Evolutionary conservation across 441 rosid genomes (phyloP).

Genomic region (Dalechampia spathulata): DNA sequence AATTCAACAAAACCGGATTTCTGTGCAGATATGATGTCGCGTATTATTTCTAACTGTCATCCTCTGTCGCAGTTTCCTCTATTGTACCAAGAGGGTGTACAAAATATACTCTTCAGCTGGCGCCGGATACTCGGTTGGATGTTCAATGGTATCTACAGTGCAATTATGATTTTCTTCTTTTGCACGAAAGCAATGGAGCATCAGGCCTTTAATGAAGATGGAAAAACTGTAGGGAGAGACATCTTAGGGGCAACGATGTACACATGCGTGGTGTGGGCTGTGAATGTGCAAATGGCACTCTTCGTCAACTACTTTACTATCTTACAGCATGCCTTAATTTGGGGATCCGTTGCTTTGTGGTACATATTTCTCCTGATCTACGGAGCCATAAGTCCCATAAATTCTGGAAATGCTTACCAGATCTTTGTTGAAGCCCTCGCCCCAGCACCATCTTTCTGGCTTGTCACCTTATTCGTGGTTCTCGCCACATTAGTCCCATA

Average conservation of each 20-base stretch:
- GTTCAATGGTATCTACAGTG: slow-evolving; percentile 53
- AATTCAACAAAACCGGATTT: not conserved
- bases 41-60: slow-evolving; percentile 4
- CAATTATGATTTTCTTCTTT: slow-evolving; percentile 66
- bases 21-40: too few relatives aligned
- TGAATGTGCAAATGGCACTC: slow-evolving; percentile 82
- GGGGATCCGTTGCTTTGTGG: slow-evolving; percentile 71
- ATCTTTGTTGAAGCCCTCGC: slow-evolving; percentile 79
- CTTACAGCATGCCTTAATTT: slow-evolving; percentile 64
- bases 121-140: slow-evolving; percentile 65
- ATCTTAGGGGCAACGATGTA: slow-evolving; percentile 79
- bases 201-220: slow-evolving; percentile 65
- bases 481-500: slow-evolving; percentile 59
- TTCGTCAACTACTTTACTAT: slow-evolving; percentile 72
- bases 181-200: slow-evolving; percentile 49
- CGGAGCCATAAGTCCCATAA: slow-evolving; percentile 48
- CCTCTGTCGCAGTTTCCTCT: slow-evolving; percentile 61
- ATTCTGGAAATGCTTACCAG: slow-evolving; percentile 61
- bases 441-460: slow-evolving; percentile 81
- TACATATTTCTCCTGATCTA: slow-evolving; percentile 71
- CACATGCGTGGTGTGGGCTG: slow-evolving; percentile 80
- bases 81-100: slow-evolving; percentile 86
- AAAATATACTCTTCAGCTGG: slow-evolving; percentile 81
- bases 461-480: slow-evolving; percentile 47
- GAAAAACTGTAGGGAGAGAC: slow-evolving; percentile 65